Base-by-base conservation (phyloP, 2,329 filamentous ascomycete genomes). In the Pyrenochaeta sp. region DNA sequence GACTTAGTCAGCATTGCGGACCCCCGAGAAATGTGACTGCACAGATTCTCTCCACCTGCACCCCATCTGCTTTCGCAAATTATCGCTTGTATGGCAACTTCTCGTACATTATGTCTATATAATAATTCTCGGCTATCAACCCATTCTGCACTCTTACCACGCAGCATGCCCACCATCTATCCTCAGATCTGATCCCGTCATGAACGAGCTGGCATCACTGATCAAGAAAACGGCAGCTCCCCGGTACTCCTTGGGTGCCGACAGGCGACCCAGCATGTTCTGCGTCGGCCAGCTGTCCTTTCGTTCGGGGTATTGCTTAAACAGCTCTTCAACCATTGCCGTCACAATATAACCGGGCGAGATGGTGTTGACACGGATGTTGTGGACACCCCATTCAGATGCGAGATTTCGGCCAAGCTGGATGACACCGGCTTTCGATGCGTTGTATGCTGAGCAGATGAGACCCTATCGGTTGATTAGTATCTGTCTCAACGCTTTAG, bases 291-390 rank as follows among this genome's bases (percentile, higher is more conserved):
- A 96, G 48, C 85, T 81, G n/a, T 66, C 63, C 42, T 61, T 67
- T 21, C 74, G 78, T 61, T 91, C 88, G 0, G 90, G 90, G 55
- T 83, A 88, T 52, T 87, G 79, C 53, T 85, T 79, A 62, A 96
- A 94, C 21, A 96, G 81, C 44, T 83, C 81, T 66, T 89, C 83
- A 1, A 93, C 89, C 91, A 96, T 96, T 15, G 87, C 83, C 2
- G 88, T 91, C 15, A 88, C 81, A 62, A 91, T 90, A 67, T 91
- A 90, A 26, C 89, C 89, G 0, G 89, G 88, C 14, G 86, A 90
- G 51, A 94, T 82, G 10, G 87, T 90, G 74, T 94, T 93, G 49
- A 93, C 86, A 2, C 89, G 82, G 61, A 94, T 92, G 24, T 83
- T 84, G 66, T 88, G 72, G 55, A 77, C 69, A 32, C 87, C 88